A percentile compares a stretch with the other conserved stretches of the same genome.
phyloP scores from a whole-genome alignment of 129 eudicot species.

The Chrysanthemum makinoi region DNA sequence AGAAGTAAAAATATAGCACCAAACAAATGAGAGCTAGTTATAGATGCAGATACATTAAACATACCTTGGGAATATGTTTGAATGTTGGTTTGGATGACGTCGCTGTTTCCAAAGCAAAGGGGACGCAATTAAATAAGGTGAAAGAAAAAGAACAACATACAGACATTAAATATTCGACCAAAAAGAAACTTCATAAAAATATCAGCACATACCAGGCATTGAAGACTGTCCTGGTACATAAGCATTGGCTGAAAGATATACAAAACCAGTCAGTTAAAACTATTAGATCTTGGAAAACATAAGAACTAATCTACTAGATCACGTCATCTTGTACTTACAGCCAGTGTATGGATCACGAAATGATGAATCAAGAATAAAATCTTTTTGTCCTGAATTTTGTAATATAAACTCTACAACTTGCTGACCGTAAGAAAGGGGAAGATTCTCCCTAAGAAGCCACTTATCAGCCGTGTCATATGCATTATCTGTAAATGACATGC shows the following conservation, averaged over 20 bases:
- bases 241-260: conserved; percentile 73
- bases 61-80: conserved; percentile 96
- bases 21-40: background rate
- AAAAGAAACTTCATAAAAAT: conserved; percentile 11
- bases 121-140: background rate
- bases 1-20: conserved; percentile 17
- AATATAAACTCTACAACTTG: conserved; percentile 92
- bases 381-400: conserved; percentile 80
- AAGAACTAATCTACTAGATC: background rate
- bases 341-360: conserved; percentile 97
- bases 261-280: conserved; percentile 5
- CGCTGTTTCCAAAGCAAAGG: conserved; percentile 40
- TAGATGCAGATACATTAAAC: conserved; percentile 17
- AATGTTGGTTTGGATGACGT: conserved; percentile 53
- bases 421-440: conserved; percentile 81
- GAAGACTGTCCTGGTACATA: conserved; percentile 89
- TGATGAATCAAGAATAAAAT: conserved; percentile 69
- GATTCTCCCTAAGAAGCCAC: conserved; percentile 87
- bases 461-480: conserved; percentile 88
- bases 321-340: conserved; percentile 44
- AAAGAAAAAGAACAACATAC: background rate
- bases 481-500: conserved; percentile 44
- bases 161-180: conserved; percentile 18
- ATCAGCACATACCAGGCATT: conserved; percentile 45
- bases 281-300: background rate